These are phyloP conservation scores for Fusarium decemcellulare DNA, from an alignment of 2,329 filamentous ascomycete genomes.

Conservation along the genomic window DNA sequence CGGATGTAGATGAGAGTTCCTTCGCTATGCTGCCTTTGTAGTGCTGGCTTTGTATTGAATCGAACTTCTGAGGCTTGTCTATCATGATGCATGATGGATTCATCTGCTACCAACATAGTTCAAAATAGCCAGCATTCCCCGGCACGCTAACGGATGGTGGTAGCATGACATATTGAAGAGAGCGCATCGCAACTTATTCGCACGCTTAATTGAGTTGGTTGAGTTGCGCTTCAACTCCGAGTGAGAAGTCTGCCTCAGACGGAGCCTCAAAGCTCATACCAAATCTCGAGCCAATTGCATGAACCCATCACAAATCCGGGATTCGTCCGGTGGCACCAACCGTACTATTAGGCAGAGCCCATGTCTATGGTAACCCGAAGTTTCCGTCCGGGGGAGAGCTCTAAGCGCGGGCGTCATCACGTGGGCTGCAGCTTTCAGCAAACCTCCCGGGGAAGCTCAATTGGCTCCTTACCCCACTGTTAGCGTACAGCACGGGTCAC, in stretches of 20 bases:
- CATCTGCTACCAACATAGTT: no score
- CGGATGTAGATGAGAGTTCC: no score
- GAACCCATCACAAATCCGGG: conserved; percentile 11
- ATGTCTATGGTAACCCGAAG: conserved; percentile 5
- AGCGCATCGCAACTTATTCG: no score
- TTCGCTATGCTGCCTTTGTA: no score
- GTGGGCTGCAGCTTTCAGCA: conserved; percentile 31
- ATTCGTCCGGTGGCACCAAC: conserved; percentile 5
- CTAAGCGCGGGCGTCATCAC: conserved; percentile 19
- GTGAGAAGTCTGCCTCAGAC: background rate
- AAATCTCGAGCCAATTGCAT: conserved; percentile 37
- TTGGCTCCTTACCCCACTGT: background rate
- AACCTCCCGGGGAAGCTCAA: conserved; percentile 5
- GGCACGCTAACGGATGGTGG: no score
- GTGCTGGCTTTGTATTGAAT: no score
- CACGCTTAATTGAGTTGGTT: background rate
- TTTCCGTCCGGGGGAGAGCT: conserved; percentile 8
- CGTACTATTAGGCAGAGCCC: no score
- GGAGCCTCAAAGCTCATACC: conserved; percentile 27
- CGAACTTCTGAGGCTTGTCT: no score
- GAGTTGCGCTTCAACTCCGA: background rate
- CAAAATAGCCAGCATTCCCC: no score
- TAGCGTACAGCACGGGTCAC: conserved; percentile 23
- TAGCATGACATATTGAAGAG: no score
- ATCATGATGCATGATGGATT: no score